Percentiles rank a stretch among this genome's conserved stretches.
These are phyloP conservation scores for Colletotrichum musicola DNA, from an alignment of 2,329 filamentous ascomycete species.

Conservation along the genomic window DNA sequence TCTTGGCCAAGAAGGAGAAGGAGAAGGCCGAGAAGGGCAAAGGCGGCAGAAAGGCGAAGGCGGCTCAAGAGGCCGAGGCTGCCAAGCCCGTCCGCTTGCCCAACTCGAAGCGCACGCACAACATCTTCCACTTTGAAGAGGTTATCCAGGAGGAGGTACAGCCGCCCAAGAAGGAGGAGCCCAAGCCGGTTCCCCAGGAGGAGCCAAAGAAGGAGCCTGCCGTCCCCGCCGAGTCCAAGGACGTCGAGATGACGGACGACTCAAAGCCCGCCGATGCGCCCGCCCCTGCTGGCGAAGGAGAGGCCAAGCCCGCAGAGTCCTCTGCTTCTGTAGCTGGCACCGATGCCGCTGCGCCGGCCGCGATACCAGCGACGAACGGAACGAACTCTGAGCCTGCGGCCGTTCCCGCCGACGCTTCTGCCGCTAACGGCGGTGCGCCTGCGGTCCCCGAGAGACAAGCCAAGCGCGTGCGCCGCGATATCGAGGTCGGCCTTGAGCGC, in stretches of 20 bases:
- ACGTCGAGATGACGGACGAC: conserved; percentile 42
- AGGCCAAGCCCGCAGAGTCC: conserved; percentile 43
- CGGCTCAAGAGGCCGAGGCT: conserved; percentile 67
- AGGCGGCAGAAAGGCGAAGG: conserved; percentile 63
- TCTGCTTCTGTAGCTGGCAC: conserved; percentile 28
- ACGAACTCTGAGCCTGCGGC: conserved; percentile 36
- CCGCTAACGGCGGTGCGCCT: conserved; percentile 42
- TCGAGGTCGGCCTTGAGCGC: conserved; percentile 83
- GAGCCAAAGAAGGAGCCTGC: conserved; percentile 24
- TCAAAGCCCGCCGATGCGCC: conserved; percentile 36
- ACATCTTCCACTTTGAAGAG: conserved; percentile 82
- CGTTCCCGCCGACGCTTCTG: conserved; percentile 31
- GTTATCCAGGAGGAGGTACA: conserved; percentile 67
- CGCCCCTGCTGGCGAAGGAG: conserved; percentile 37
- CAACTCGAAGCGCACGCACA: conserved; percentile 78
- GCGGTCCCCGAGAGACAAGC: conserved; percentile 60
- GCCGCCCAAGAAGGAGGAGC: conserved; percentile 46
- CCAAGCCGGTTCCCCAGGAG: conserved; percentile 40
- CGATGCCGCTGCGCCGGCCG: conserved; percentile 35
- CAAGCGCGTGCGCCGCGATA: conserved; percentile 72
- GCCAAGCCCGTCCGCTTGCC: conserved; percentile 73
- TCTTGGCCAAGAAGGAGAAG: conserved; percentile 84
- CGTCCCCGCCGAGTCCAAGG: conserved; percentile 30
- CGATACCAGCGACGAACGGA: conserved; percentile 39
- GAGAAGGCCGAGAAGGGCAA: conserved; percentile 77